Evolutionary conservation across 306 rosid species (phyloP), one percentile per base, ranked within the genome.

Genomic region (Vigna hirtella): DNA sequence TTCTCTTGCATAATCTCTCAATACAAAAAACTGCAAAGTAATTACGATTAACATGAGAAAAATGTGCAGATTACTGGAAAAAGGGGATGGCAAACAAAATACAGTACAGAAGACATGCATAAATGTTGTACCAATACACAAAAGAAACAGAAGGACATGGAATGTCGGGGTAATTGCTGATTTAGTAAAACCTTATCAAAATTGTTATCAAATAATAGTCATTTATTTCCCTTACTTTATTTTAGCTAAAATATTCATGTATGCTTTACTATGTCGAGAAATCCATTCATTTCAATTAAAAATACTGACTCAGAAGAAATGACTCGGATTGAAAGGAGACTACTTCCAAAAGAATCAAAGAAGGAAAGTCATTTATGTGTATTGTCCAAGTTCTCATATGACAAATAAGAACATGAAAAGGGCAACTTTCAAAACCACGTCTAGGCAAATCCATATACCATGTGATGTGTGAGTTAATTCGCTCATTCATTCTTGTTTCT

Each of bases 1-100:
- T 20, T 95, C 98, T 82, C 90, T 86, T 26, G 97, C 99, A 76
- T 93, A 95, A 76, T 95, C 98, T 86, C 96, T 83, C 89, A 91
- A 70, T 69, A 95, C 99, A 78, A 95, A 95, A 82, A 95, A 71
- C 99, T 95, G 92, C 63, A 48, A 59, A 65, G 79, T 47, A 75
- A 72, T 52, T 75, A 72, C 48, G 64, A 58, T 73, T 26, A 22
- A 61, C 24, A 49, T 82, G 71, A 81, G 83, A 84, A 72, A 75
- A 66, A 56, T 18, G 81, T 34, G 22, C 32, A 74, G 70, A 62
- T 38, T 70, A 70, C 47, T 57, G 74, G 20, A 75, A 70, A 36
- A 45, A 30, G 65, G 69, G 73, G 38, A 43, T 64, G 55, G 48
- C 16, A 38, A 70, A 74, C 20, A 7, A 66, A 50, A 70, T 70